Percentiles rank a stretch among this genome's conserved stretches.
phyloP scores from a whole-genome alignment of 768 basidiomycete genomes.

The Collybiopsis confluens region DNA sequence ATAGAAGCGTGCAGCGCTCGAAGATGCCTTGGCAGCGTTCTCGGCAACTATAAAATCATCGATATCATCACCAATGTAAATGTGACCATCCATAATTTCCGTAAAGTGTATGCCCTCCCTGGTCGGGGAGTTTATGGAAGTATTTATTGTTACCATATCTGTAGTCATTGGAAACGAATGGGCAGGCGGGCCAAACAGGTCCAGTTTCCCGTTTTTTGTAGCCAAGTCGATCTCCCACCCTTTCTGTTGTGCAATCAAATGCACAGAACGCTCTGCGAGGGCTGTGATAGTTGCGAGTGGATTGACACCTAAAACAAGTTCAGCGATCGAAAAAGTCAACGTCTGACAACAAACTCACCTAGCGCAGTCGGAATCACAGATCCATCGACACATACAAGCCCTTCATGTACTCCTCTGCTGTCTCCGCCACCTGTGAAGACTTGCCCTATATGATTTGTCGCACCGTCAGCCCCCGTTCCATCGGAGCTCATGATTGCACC shows the following conservation, averaged over 20 bases:
- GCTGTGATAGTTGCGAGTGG: constrained; percentile 17
- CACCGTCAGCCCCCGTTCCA: constrained; percentile 13
- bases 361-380: constrained; percentile 16
- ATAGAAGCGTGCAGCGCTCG: constrained; percentile 12
- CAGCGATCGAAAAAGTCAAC: neutral
- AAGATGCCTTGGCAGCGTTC: constrained; percentile 10
- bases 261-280: constrained; percentile 15
- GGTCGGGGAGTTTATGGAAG: constrained; percentile 2
- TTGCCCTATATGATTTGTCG: constrained; percentile 14
- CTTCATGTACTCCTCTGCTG: constrained; percentile 12
- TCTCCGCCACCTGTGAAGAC: constrained; percentile 10
- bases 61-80: constrained; percentile 14
- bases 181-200: constrained; percentile 14
- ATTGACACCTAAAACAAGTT: constrained; percentile 10
- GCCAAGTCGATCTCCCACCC: constrained; percentile 2
- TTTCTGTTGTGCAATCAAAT: neutral
- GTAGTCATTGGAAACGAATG: constrained; percentile 5
- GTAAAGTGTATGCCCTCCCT: constrained; percentile 12
- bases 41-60: constrained; percentile 12
- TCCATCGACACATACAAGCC: constrained; percentile 16
- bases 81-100: constrained; percentile 15
- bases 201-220: constrained; percentile 9
- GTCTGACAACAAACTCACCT: constrained; percentile 3
- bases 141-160: constrained; percentile 9
- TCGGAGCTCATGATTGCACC: constrained; percentile 17